These are phyloP conservation scores for Moricandia arvensis DNA, from an alignment of 345 rosid genomes.

Conservation along the genomic window DNA sequence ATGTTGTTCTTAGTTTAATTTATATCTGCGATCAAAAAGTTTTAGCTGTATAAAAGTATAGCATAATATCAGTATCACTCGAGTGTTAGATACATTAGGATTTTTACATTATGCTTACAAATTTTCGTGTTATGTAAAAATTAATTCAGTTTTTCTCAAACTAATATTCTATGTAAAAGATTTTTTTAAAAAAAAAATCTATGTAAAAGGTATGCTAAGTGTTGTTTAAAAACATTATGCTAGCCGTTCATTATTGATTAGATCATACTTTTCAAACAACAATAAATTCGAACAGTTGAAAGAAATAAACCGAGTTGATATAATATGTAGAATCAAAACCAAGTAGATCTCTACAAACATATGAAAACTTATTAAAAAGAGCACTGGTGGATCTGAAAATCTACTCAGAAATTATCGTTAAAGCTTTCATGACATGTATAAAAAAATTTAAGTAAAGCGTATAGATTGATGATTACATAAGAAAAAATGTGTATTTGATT, in stretches of 20 bases:
- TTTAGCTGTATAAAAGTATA: background rate
- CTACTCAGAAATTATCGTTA: too few relatives aligned
- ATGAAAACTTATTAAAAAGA: too few relatives aligned
- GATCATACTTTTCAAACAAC: background rate
- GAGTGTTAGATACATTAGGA: background rate
- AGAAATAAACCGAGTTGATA: background rate
- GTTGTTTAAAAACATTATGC: background rate
- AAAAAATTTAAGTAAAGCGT: too few relatives aligned
- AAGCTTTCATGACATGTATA: too few relatives aligned
- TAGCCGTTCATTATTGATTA: background rate
- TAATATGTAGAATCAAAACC: background rate
- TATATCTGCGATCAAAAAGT: background rate
- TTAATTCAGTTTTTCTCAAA: background rate
- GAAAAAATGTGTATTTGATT: too few relatives aligned
- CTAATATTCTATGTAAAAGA: background rate
- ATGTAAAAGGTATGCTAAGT: background rate
- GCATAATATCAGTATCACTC: too few relatives aligned
- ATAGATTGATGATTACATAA: too few relatives aligned
- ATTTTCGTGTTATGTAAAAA: background rate
- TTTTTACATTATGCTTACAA: background rate
- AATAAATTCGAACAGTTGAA: background rate
- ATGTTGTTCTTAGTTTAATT: background rate
- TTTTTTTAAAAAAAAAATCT: background rate
- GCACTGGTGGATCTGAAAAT: too few relatives aligned
- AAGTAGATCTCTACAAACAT: background rate